Evolutionary conservation across 2,329 filamentous ascomycete genomes (phyloP).

Genomic region (Tolypocladium sp.): DNA sequence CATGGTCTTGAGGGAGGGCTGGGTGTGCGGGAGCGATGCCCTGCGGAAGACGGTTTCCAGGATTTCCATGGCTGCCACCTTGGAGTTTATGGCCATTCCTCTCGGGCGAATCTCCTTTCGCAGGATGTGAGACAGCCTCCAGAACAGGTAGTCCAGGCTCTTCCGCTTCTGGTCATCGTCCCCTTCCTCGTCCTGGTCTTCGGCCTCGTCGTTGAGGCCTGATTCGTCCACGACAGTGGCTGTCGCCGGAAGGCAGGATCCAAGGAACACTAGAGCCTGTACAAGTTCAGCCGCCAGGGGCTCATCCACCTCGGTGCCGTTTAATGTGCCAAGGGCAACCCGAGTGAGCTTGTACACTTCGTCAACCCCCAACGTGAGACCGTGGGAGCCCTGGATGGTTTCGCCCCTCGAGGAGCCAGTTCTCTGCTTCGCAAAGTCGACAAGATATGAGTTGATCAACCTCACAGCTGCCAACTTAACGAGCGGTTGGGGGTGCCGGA

Average conservation of each 20-base stretch:
- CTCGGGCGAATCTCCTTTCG: conserved; percentile 63
- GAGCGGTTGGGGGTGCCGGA: conserved; percentile 62
- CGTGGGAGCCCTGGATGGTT: conserved; percentile 60
- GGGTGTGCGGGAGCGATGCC: conserved; percentile 46
- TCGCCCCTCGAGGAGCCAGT: conserved; percentile 36
- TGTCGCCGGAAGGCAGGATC: conserved; percentile 38
- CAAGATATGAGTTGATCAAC: conserved; percentile 68
- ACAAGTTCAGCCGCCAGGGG: conserved; percentile 69
- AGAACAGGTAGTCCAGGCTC: conserved; percentile 64
- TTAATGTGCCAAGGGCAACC: conserved; percentile 43
- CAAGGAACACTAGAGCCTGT: conserved; percentile 77
- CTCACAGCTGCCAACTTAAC: conserved; percentile 71
- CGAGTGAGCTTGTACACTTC: conserved; percentile 54
- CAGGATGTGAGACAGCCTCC: conserved; percentile 68
- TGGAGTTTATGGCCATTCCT: conserved; percentile 57
- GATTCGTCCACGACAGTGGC: conserved; percentile 28
- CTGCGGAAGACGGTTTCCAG: conserved; percentile 60
- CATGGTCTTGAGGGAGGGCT: conserved; percentile 52
- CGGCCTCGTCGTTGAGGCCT: conserved; percentile 29
- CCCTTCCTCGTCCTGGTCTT: conserved; percentile 35
- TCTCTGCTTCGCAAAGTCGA: conserved; percentile 62
- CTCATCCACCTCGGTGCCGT: conserved; percentile 56
- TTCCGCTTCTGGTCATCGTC: conserved; percentile 28
- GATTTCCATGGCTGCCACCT: conserved; percentile 66
- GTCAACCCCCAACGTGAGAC: conserved; percentile 55